Percentiles rank a stretch among this genome's conserved stretches.
Evolutionary conservation across 305 asterid species (phyloP).

Genomic region (Striga hermonthica): DNA sequence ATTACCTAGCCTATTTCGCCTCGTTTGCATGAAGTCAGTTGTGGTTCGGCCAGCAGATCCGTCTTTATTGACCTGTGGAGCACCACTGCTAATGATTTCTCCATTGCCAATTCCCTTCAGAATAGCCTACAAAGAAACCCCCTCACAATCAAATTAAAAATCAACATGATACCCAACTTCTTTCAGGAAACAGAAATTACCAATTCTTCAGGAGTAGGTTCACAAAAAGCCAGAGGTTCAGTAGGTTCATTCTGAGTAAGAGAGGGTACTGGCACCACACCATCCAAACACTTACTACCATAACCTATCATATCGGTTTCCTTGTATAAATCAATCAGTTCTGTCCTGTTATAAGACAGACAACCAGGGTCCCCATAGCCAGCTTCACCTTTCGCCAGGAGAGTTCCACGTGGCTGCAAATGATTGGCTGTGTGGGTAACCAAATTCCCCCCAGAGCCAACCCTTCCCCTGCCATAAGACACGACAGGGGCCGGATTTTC

Average conservation of each 20-base stretch:
- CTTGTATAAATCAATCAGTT: constrained; percentile 60
- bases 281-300: constrained; percentile 41
- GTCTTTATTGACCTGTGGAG: constrained; percentile 65
- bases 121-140: constrained; percentile 43
- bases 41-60: constrained; percentile 49
- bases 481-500: constrained; percentile 46
- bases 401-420: constrained; percentile 39
- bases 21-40: constrained; percentile 50
- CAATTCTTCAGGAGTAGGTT: constrained; percentile 59
- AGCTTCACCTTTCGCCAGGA: constrained; percentile 49
- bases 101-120: constrained; percentile 71
- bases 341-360: constrained; percentile 54
- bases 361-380: constrained; percentile 37
- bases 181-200: constrained; percentile 35
- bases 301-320: constrained; percentile 37
- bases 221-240: constrained; percentile 62
- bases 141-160: constrained; percentile 12
- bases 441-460: constrained; percentile 38
- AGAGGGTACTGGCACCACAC: constrained; percentile 50
- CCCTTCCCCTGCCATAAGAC: constrained; percentile 57
- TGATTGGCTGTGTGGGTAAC: constrained; percentile 36
- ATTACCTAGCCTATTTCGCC: constrained; percentile 53
- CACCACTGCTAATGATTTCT: constrained; percentile 66
- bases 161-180: constrained; percentile 2
- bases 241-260: constrained; percentile 57